A percentile compares a stretch with the other conserved stretches of the same genome.
Evolutionary conservation across 108 stramenopile genomes (phyloP).

Genomic region (Schizochytrium sp.): DNA sequence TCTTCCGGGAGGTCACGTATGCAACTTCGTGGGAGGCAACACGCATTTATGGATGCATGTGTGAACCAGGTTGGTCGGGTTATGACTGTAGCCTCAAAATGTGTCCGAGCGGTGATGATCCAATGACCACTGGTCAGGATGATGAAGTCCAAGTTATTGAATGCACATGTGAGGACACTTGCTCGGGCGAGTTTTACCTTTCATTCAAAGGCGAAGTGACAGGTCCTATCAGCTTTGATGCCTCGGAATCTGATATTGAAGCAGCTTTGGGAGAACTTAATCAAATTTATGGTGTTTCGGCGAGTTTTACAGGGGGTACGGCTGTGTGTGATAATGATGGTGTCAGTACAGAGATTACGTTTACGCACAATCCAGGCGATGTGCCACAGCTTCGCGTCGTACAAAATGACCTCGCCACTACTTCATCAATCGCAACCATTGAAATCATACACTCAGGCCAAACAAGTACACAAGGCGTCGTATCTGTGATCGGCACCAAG

Average conservation of each 20-base stretch:
- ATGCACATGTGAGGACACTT: conserved; percentile 67
- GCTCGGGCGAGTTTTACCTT: conserved; percentile 39
- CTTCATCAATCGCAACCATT: not conserved
- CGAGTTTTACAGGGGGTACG: conserved; percentile 23
- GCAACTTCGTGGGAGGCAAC: conserved; percentile 75
- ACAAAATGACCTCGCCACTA: not conserved
- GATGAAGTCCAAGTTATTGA: conserved; percentile 72
- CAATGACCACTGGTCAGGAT: conserved; percentile 66
- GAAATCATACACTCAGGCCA: not conserved
- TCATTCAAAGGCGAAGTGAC: conserved; percentile 48
- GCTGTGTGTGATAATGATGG: not conserved
- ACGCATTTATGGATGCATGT: conserved; percentile 74
- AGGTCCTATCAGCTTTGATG: conserved; percentile 15
- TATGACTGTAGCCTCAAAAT: conserved; percentile 72
- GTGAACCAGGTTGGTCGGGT: conserved; percentile 74
- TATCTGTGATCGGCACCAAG: not conserved
- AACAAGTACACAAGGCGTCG: conserved; percentile 1
- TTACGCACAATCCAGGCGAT: conserved; percentile 46
- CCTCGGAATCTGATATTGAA: not conserved
- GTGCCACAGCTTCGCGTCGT: not conserved
- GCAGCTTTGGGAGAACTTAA: conserved; percentile 4
- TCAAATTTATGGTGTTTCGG: conserved; percentile 5
- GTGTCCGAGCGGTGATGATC: conserved; percentile 80
- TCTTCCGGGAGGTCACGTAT: conserved; percentile 36
- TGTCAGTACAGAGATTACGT: not conserved